phyloP scores from a whole-genome alignment of 2,329 filamentous ascomycete species.

The Fusarium sp. region DNA sequence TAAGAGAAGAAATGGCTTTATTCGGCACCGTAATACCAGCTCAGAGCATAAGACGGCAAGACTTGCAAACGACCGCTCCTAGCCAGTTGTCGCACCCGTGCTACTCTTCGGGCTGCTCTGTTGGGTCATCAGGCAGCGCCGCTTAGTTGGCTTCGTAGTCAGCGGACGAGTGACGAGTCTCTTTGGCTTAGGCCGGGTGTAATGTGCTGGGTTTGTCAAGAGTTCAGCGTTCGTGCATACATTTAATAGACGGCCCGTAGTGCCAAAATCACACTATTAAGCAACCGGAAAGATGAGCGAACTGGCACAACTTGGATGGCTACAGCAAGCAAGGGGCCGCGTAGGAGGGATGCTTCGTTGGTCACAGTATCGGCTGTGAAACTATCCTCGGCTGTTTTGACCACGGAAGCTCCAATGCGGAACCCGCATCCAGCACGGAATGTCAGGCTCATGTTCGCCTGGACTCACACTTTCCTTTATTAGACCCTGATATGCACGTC shows the following conservation, averaged over 20 bases:
- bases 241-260: not conserved
- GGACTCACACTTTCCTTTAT: not conserved
- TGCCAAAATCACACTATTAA: not conserved
- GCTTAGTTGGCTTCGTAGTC: not conserved
- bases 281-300: not conserved
- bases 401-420: slow-evolving; percentile 16
- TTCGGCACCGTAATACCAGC: not conserved
- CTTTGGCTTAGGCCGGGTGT: not conserved
- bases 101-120: slow-evolving; percentile 11
- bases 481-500: too few species aligned
- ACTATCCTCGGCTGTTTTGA: slow-evolving; percentile 12
- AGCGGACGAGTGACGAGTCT: not conserved
- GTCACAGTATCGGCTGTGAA: not conserved
- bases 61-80: slow-evolving; percentile 5
- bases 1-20: not conserved
- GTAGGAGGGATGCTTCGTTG: not conserved
- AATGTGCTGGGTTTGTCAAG: slow-evolving; percentile 1
- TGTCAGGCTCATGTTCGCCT: not conserved
- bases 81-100: slow-evolving; percentile 21
- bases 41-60: not conserved
- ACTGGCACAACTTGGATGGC: not conserved
- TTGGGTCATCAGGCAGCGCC: slow-evolving; percentile 16
- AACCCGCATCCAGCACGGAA: not conserved
- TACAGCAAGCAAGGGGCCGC: not conserved
- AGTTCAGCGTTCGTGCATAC: not conserved